Conservation (phyloP, 108 stramenopile species). For the Cylindrotheca fusiformis region DNA sequence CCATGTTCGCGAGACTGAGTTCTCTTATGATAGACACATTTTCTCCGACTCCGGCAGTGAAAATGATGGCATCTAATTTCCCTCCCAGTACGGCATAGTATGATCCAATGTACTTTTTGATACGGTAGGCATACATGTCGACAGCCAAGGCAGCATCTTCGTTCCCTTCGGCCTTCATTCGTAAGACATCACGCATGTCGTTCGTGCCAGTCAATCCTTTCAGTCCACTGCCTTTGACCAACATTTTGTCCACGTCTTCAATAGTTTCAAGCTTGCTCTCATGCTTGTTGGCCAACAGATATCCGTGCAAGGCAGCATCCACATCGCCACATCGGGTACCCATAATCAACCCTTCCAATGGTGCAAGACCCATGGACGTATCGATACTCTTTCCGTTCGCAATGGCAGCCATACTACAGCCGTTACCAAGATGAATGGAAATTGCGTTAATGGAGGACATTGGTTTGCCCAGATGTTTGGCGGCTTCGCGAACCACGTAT, state of each 20-base stretch:
- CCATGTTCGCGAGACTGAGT: slow-evolving; percentile 12
- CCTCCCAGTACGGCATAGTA: slow-evolving; percentile 34
- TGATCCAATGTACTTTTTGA: slow-evolving; percentile 31
- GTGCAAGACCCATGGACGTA: slow-evolving; percentile 59
- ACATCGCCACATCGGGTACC: slow-evolving; percentile 49
- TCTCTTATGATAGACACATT: slow-evolving; percentile 18
- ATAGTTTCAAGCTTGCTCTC: background rate
- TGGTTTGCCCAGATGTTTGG: slow-evolving; percentile 15
- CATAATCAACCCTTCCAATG: slow-evolving; percentile 51
- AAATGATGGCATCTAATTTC: slow-evolving; percentile 44
- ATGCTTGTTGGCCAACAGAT: slow-evolving; percentile 18
- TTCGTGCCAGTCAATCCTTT: slow-evolving; percentile 29
- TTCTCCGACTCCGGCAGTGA: slow-evolving; percentile 63
- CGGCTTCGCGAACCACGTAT: slow-evolving; percentile 33
- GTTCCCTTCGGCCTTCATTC: slow-evolving; percentile 5
- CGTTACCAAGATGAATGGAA: slow-evolving; percentile 48
- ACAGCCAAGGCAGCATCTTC: slow-evolving; percentile 38
- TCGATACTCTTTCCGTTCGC: slow-evolving; percentile 32
- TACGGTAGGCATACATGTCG: slow-evolving; percentile 46
- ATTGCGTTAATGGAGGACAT: background rate
- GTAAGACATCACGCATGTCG: slow-evolving; percentile 33
- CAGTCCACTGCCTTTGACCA: slow-evolving; percentile 42
- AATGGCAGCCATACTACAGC: slow-evolving; percentile 40
- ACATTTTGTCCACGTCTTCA: slow-evolving; percentile 31
- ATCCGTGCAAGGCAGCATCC: slow-evolving; percentile 35